Base-by-base conservation (phyloP, 495 filamentous ascomycete genomes). In the Thermothielavioides terrestris region DNA sequence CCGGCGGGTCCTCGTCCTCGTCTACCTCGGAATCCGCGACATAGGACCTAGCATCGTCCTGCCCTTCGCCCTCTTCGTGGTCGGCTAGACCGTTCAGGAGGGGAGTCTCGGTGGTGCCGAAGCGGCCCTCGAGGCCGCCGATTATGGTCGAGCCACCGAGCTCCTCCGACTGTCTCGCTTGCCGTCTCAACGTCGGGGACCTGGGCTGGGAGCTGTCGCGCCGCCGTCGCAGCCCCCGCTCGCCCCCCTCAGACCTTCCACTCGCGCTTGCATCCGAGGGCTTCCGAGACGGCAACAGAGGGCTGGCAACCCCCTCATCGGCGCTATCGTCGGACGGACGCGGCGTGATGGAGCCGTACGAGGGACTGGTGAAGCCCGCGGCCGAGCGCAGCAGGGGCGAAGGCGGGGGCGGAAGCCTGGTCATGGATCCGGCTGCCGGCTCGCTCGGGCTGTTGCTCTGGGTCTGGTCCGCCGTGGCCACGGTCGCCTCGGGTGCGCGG, bases 351-450 rank as follows among this genome's bases (percentile, higher is more conserved):
- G 77, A 74, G 46, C 80, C 78, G 58, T 83, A 83, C 14, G 76
- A 77, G 22, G 76, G 76, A 20, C 73, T 76, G 25, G 64, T 70
- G 61, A 76, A 72, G 15, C 77, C 77, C 42, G 78, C 76, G 51
- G 79, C 76, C 47, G 77, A 75, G 53, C 78, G 79, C 49, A 84
- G 66, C 40, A 79, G 63, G 27, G 80, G 72, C 35, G 69, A 75
- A 38, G 68, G 65, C 40, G 80, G 63, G 27, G 80, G 72, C 35
- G 69, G 76, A 38, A 68, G 65, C 57, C 71, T 72, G 51, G 75
- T 79, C 79, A 83, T 83, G 57, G 36, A 42, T 40, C 50, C 58
- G 36, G 48, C 25, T 28, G 37, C 32, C 36, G 55, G 46, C 20
- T 55, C 34, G 52, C 32, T 44, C 14, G 42, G 42, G 44, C 30